A percentile compares a stretch with the other conserved stretches of the same genome.
Evolutionary conservation across 176 grass and related monocot species (phyloP).

Genomic region (Bothriochloa decipiens): DNA sequence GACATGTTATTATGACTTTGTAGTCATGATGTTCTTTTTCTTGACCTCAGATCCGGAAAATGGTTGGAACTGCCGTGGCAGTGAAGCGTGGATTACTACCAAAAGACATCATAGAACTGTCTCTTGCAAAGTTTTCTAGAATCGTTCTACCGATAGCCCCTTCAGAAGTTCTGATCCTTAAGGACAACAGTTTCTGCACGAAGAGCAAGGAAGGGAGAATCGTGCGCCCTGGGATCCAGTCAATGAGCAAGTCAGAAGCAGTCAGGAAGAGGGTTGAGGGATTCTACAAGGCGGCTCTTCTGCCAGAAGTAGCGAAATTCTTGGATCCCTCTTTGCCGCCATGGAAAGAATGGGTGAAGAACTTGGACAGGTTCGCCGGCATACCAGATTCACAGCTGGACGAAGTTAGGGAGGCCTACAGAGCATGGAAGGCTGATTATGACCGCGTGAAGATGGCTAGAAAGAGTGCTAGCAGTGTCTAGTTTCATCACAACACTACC

Average conservation of each 20-base stretch:
- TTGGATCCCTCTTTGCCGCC: conserved; percentile 61
- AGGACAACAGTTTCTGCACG: conserved; percentile 55
- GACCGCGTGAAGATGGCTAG: conserved; percentile 40
- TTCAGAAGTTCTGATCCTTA: conserved; percentile 84
- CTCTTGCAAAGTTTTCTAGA: conserved; percentile 87
- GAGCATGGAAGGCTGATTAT: conserved; percentile 73
- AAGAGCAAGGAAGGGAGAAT: conserved; percentile 59
- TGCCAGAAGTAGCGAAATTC: conserved; percentile 73
- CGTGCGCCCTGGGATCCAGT: conserved; percentile 68
- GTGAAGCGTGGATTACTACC: conserved; percentile 82
- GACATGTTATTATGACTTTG: background rate
- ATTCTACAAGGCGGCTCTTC: conserved; percentile 70
- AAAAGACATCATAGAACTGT: conserved; percentile 74
- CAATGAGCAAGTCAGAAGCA: conserved; percentile 61
- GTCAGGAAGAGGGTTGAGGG: conserved; percentile 48
- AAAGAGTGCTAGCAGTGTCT: conserved; percentile 14
- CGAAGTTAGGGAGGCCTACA: conserved; percentile 71
- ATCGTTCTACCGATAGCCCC: conserved; percentile 87
- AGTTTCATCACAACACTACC: conserved; percentile 1
- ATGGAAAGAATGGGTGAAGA: conserved; percentile 92
- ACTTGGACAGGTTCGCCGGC: conserved; percentile 60
- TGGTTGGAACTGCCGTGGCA: conserved; percentile 87
- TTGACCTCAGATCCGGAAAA: conserved; percentile 80
- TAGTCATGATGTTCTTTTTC: conserved; percentile 21
- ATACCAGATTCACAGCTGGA: conserved; percentile 73